phyloP scores from a whole-genome alignment of 495 filamentous ascomycete species.

The Aspergillus asperescens region DNA sequence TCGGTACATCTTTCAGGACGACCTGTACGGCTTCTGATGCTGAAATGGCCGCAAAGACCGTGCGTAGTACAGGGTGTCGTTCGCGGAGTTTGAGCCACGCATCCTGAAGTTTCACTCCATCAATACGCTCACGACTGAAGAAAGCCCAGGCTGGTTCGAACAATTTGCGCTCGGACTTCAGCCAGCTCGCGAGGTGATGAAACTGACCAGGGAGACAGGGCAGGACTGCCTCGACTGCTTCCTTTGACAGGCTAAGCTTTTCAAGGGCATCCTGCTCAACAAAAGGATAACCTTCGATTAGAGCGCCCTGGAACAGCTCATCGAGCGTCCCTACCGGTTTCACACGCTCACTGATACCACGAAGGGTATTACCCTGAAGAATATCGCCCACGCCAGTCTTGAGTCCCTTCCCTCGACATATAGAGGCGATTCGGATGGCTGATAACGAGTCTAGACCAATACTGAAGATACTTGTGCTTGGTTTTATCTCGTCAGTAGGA shows the following conservation, averaged over 20 bases:
- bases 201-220: slow-evolving; percentile 67
- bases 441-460: slow-evolving; percentile 88
- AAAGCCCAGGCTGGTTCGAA: slow-evolving; percentile 64
- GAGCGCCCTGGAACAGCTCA: slow-evolving; percentile 5
- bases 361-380: slow-evolving; percentile 56
- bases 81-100: slow-evolving; percentile 55
- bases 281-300: slow-evolving; percentile 20
- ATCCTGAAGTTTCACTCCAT: slow-evolving; percentile 27
- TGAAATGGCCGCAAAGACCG: slow-evolving; percentile 49
- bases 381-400: slow-evolving; percentile 60
- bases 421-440: slow-evolving; percentile 65
- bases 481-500: slow-evolving; percentile 53
- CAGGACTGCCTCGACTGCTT: slow-evolving; percentile 48
- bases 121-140: slow-evolving; percentile 29
- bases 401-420: slow-evolving; percentile 57
- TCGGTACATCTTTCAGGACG: slow-evolving; percentile 24
- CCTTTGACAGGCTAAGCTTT: slow-evolving; percentile 26
- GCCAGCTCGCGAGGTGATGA: slow-evolving; percentile 66
- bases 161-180: slow-evolving; percentile 52
- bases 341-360: slow-evolving; percentile 46
- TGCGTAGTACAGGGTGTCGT: slow-evolving; percentile 56
- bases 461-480: slow-evolving; percentile 68
- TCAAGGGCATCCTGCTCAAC: slow-evolving; percentile 30
- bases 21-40: slow-evolving; percentile 31
- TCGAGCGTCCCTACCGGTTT: slow-evolving; percentile 8